Percentiles rank a stretch among this genome's conserved stretches.
Conservation (phyloP, 139 green algal species). For the Zygnema circumcarinatum region DNA sequence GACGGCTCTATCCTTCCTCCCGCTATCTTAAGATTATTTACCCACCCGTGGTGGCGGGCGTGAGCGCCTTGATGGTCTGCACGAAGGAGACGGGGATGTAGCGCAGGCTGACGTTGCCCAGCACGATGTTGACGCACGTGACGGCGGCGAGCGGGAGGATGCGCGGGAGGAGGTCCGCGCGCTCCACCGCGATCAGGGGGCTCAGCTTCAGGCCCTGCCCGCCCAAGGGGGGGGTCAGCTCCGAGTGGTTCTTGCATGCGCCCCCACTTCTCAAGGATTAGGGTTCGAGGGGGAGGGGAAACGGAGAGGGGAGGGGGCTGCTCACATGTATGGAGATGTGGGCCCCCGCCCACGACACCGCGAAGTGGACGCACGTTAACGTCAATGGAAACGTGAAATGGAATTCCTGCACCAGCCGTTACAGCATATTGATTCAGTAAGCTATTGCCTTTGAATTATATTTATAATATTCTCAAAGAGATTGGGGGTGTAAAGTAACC, state of each 20-base stretch:
- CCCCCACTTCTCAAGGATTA: too few relatives aligned
- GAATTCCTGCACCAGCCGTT: constrained; percentile 7
- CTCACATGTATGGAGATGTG: neutral
- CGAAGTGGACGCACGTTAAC: neutral
- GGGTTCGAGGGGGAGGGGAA: neutral
- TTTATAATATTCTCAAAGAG: too few relatives aligned
- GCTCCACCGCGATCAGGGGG: constrained; percentile 27
- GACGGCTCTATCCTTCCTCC: neutral
- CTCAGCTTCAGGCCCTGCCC: constrained; percentile 6
- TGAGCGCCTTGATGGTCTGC: constrained; percentile 76
- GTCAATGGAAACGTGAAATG: constrained; percentile 2
- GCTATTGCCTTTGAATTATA: too few relatives aligned
- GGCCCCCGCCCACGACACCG: neutral
- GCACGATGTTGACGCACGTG: constrained; percentile 85
- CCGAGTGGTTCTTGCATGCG: too few relatives aligned
- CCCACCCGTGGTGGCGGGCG: constrained; percentile 23
- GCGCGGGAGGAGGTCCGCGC: constrained; percentile 6
- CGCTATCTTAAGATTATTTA: neutral
- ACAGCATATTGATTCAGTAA: too few relatives aligned
- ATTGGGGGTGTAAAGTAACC: too few relatives aligned
- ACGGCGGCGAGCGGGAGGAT: constrained; percentile 77
- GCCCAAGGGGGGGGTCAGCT: too few relatives aligned
- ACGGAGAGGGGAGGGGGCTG: neutral
- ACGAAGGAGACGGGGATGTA: constrained; percentile 90
- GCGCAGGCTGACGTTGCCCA: constrained; percentile 84